These are phyloP conservation scores for Globisporangium cylindrosporum DNA, from an alignment of 352 stramenopile genomes.

Conservation along the genomic window DNA sequence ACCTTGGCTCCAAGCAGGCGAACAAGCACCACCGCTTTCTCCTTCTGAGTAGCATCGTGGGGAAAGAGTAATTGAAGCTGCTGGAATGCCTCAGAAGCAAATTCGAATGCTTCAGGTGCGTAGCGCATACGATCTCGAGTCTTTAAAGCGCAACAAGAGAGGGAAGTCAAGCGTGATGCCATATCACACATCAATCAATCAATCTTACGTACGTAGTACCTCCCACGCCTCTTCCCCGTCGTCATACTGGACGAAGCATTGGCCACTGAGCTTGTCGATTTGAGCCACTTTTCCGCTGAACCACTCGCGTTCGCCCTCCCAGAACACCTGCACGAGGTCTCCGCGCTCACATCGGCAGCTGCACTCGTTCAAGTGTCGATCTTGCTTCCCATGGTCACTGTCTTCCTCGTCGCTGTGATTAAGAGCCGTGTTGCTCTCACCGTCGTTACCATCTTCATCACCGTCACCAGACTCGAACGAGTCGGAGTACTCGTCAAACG, in stretches of 20 bases:
- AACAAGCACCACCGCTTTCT: background rate
- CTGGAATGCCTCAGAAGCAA: slow-evolving; percentile 15
- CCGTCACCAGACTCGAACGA: slow-evolving; percentile 31
- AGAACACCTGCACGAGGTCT: slow-evolving; percentile 44
- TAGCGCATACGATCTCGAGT: slow-evolving; percentile 9
- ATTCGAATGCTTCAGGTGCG: slow-evolving; percentile 11
- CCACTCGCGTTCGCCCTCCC: slow-evolving; percentile 42
- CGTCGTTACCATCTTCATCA: slow-evolving; percentile 6
- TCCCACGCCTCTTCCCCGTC: slow-evolving; percentile 56
- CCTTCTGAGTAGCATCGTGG: background rate
- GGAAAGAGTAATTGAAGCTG: slow-evolving; percentile 36
- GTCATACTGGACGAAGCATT: slow-evolving; percentile 42
- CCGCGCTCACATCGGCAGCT: slow-evolving; percentile 11
- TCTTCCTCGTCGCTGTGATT: background rate
- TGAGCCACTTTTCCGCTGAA: slow-evolving; percentile 30
- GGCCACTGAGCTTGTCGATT: slow-evolving; percentile 1
- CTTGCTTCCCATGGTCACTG: background rate
- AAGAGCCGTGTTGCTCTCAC: background rate
- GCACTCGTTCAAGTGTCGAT: background rate
- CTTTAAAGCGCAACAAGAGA: background rate
- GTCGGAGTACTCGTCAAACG: slow-evolving; percentile 53
- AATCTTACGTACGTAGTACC: slow-evolving; percentile 4
- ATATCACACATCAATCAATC: too few species aligned
- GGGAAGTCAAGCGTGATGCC: too few species aligned
- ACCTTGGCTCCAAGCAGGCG: slow-evolving; percentile 19